Percentiles rank a stretch among this genome's conserved stretches.
These are phyloP conservation scores for Monascus ruber DNA, from an alignment of 2,329 filamentous ascomycete species.

Conservation along the genomic window DNA sequence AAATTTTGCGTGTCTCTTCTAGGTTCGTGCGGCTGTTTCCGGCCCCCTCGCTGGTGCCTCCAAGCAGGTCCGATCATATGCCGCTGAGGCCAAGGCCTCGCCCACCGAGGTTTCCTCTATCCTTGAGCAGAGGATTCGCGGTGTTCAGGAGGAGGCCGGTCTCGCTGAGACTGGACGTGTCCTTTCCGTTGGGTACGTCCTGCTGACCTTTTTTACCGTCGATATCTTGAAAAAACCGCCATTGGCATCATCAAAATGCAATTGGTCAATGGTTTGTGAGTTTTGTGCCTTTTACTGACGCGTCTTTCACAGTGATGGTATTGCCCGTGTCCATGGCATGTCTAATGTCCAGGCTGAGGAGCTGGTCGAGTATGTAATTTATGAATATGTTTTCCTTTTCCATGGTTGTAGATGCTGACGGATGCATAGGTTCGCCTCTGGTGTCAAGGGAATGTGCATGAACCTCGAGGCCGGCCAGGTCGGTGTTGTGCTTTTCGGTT, in stretches of 20 bases:
- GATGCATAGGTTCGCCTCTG: constrained; percentile 76
- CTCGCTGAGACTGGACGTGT: constrained; percentile 98
- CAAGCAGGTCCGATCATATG: constrained; percentile 74
- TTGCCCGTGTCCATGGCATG: constrained; percentile 99
- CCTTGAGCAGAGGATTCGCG: constrained; percentile 97
- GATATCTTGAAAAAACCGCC: constrained; percentile 8
- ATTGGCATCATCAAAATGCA: too few relatives aligned
- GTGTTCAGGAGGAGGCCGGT: constrained; percentile 91
- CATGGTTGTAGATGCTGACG: constrained; percentile 13
- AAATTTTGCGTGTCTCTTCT: constrained; percentile 28
- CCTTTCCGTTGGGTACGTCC: constrained; percentile 90
- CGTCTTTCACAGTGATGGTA: constrained; percentile 74
- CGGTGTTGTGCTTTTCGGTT: constrained; percentile 99
- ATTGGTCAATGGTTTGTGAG: not conserved
- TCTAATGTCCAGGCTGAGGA: constrained; percentile 99
- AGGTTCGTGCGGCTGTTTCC: constrained; percentile 82
- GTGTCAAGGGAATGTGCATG: constrained; percentile 99
- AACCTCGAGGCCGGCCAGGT: constrained; percentile 99
- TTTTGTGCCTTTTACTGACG: constrained; percentile 8
- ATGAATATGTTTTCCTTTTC: constrained; percentile 7
- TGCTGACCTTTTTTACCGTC: constrained; percentile 15
- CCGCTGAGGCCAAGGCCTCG: constrained; percentile 82
- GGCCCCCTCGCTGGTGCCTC: constrained; percentile 59
- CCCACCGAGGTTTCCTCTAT: constrained; percentile 99
- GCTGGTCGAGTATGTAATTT: constrained; percentile 83